A percentile compares a stretch with the other conserved stretches of the same genome.
Conservation (phyloP, 768 basidiomycete species). For the Tubosaeta sp. region DNA sequence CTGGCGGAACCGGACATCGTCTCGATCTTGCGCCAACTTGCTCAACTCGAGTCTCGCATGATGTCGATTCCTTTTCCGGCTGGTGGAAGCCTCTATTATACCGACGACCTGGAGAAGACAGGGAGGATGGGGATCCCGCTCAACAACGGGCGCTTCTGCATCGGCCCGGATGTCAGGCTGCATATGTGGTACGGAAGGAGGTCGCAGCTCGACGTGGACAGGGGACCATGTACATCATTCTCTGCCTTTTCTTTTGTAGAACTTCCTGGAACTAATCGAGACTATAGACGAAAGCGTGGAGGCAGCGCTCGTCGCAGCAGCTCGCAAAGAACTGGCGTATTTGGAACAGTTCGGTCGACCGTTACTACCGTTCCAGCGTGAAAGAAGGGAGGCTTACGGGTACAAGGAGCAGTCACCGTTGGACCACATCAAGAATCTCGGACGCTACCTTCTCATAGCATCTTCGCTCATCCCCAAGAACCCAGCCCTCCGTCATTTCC, state of each 20-base stretch:
- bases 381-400: neutral
- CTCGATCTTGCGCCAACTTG: neutral
- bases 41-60: slow-evolving; percentile 1
- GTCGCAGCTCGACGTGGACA: neutral
- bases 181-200: slow-evolving; percentile 1
- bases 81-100: slow-evolving; percentile 1
- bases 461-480: slow-evolving; percentile 31
- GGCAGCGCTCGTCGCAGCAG: neutral
- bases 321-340: neutral
- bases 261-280: slow-evolving; percentile 3
- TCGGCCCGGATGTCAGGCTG: neutral
- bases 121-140: neutral
- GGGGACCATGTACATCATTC: neutral
- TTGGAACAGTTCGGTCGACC: slow-evolving; percentile 1
- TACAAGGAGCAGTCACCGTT: slow-evolving; percentile 1
- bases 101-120: neutral
- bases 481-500: slow-evolving; percentile 37
- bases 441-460: neutral
- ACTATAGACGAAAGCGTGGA: neutral
- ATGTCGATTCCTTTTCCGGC: slow-evolving; percentile 3
- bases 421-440: slow-evolving; percentile 2
- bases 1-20: neutral
- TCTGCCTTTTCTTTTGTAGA: neutral
- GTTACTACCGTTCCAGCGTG: neutral
- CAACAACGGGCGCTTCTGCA: neutral